Conservation (phyloP, 495 filamentous ascomycete species). For the Corynascus novoguineensis region DNA sequence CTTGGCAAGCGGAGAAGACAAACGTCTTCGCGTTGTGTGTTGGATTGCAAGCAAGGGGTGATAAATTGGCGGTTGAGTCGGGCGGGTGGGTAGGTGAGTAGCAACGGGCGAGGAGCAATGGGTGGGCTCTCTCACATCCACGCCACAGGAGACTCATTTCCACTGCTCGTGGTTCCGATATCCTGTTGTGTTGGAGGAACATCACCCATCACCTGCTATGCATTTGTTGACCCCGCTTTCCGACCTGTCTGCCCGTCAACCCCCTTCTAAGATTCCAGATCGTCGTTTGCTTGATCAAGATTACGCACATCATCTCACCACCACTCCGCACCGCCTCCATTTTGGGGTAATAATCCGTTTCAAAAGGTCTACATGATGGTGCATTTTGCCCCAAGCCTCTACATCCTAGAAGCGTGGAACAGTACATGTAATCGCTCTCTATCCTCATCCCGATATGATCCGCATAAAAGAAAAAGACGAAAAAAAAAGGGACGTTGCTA, state of each 20-base stretch:
- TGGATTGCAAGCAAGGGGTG: no score
- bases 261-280: background rate
- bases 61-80: no score
- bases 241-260: background rate
- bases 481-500: conserved; percentile 22
- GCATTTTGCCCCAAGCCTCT: conserved; percentile 22
- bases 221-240: background rate
- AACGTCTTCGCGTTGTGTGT: no score
- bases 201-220: background rate
- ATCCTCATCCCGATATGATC: conserved; percentile 22
- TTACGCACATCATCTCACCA: conserved; percentile 6
- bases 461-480: conserved; percentile 16
- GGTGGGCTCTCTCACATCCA: no score
- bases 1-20: no score
- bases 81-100: no score
- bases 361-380: conserved; percentile 31
- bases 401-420: conserved; percentile 25
- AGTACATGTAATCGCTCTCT: conserved; percentile 33
- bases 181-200: no score
- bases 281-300: conserved; percentile 2
- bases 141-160: no score
- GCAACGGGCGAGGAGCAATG: no score
- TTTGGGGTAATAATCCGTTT: conserved; percentile 17
- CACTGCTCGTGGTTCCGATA: no score
- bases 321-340: conserved; percentile 12